These are phyloP conservation scores for Glomus cerebriforme DNA, from an alignment of 192 early-diverging fungal species.

Conservation along the genomic window DNA sequence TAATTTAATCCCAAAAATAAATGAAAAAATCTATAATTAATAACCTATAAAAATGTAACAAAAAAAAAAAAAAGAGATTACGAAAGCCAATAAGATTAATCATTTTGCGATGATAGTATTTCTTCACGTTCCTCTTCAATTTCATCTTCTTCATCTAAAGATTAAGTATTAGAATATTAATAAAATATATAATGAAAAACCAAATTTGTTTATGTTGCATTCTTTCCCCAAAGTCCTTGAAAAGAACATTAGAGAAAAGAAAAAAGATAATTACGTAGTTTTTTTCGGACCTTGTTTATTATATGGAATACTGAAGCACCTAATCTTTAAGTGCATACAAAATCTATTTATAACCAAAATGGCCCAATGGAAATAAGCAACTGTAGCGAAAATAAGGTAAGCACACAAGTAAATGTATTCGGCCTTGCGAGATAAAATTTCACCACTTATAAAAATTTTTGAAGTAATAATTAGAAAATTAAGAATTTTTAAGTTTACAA, in stretches of 20 bases:
- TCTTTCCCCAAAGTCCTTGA: neutral
- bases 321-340: conserved; percentile 83
- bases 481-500: neutral
- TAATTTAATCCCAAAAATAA: too few species aligned
- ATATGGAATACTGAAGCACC: conserved; percentile 76
- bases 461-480: conserved; percentile 5
- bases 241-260: neutral
- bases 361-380: conserved; percentile 87
- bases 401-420: conserved; percentile 72
- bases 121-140: neutral
- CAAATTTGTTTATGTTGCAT: too few species aligned
- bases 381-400: conserved; percentile 70
- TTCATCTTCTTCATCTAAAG: neutral
- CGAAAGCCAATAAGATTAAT: too few species aligned
- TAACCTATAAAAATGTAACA: too few species aligned
- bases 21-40: too few species aligned
- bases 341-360: conserved; percentile 84
- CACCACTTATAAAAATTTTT: conserved; percentile 43
- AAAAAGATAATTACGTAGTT: conserved; percentile 5
- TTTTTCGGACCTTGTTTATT: conserved; percentile 20
- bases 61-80: too few species aligned
- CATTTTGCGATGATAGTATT: too few species aligned
- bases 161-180: neutral
- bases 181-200: neutral
- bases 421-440: conserved; percentile 64